Base-by-base conservation (phyloP, 345 rosid genomes). In the Crucihimalaya himalaica region DNA sequence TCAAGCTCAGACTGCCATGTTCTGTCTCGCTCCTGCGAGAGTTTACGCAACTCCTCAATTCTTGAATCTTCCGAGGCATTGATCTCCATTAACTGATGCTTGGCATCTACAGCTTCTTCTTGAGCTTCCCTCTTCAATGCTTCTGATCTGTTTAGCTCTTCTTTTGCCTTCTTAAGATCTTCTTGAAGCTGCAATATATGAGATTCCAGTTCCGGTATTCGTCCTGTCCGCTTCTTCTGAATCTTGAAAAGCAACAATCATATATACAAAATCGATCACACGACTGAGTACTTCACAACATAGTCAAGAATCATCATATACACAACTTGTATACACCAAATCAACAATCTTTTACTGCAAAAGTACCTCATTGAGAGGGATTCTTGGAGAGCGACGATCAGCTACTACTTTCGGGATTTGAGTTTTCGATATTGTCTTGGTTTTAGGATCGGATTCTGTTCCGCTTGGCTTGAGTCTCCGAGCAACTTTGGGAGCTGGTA, bases 1-100 rank as follows among this genome's bases (percentile, higher is more conserved):
- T 91, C 97, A 20, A 94, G 88, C 77, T 94, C 98, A 53, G 97
- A 88, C 40, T 94, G 83, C 98, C 98, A 94, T 15, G 89, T 89
- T 76, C 81, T 84, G 73, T 94, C 98, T 29, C 97, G 82, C 51
- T 88, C 96, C 23, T 87, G 95, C 4, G 97, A 95, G 51, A 92
- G 81, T 68, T 88, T 80, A 12, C 88, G 84, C 52, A 95, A 91
- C 83, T 92, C 97, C 60, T 85, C 89, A 35, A 95, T 74, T 45
- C 97, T 83, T 48, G 75, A 78, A 82, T 95, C 98, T 73, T 95
- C 99, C 1, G 96, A 87, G 61, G 78, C 81, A 58, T 89, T 84
- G 55, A 92, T 81, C 74, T 95, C 99, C 75, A 65, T 59, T 40
- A 95, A 68, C 77, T 92, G 97, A 50, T 81, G 84, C 6, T 86